Evolutionary conservation across 2,329 filamentous ascomycete genomes (phyloP).

Genomic region (Beauveria pseudobassiana): DNA sequence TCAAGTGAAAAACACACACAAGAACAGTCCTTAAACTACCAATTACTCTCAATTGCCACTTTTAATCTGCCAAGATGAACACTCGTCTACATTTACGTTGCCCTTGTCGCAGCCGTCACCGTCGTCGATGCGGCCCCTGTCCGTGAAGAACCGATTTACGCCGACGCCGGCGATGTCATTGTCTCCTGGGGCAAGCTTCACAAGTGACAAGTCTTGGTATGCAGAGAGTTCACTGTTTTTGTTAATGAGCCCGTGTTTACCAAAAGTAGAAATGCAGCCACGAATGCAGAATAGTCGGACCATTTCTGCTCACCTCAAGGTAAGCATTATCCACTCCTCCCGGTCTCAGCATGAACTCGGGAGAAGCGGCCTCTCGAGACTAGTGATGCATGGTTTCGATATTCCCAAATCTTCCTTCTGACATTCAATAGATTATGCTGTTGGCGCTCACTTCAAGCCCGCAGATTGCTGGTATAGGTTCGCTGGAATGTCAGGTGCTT

Average conservation of each 20-base stretch:
- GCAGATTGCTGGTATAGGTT: too few species aligned
- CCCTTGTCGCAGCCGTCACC: neutral
- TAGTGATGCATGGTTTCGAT: too few species aligned
- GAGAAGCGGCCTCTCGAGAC: too few species aligned
- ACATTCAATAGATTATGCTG: too few species aligned
- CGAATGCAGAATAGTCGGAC: neutral
- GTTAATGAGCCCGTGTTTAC: too few species aligned
- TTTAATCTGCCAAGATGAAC: neutral
- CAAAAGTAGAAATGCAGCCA: neutral
- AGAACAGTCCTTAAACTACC: neutral
- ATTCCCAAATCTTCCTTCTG: too few species aligned
- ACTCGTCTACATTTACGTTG: neutral
- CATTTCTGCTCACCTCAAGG: neutral
- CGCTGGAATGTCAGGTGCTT: too few species aligned
- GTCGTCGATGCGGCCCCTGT: neutral
- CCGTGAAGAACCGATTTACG: neutral
- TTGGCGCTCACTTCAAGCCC: too few species aligned
- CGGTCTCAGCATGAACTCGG: too few species aligned
- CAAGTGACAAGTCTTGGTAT: neutral
- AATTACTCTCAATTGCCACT: too few species aligned
- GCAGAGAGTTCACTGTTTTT: neutral
- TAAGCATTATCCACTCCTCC: too few species aligned
- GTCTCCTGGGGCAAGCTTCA: neutral
- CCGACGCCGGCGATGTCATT: neutral
- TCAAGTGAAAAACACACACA: neutral